phyloP scores from a whole-genome alignment of 352 stramenopile genomes.

The Phytophthora pinifolia region DNA sequence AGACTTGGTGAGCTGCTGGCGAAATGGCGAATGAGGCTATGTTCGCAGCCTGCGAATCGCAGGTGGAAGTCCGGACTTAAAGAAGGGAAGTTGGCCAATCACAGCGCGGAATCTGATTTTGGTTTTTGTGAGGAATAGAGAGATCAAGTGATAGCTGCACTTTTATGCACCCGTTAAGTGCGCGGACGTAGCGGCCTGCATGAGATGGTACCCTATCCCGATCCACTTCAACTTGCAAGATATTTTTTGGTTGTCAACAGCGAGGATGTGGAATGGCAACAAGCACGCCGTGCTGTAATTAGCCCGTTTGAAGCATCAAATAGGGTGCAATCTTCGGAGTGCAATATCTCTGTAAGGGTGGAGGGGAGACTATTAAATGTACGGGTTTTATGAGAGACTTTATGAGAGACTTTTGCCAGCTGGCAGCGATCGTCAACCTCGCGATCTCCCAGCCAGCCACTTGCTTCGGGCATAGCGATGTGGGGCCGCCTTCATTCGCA shows the following conservation, averaged over 20 bases:
- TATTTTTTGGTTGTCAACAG: neutral
- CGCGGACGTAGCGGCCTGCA: conserved; percentile 1
- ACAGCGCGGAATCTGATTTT: neutral
- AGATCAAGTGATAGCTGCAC: neutral
- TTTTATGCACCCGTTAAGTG: conserved; percentile 4
- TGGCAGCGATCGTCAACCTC: conserved; percentile 19
- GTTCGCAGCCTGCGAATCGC: neutral
- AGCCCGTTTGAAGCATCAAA: neutral
- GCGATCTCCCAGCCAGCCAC: too few species aligned
- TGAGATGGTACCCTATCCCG: conserved; percentile 14
- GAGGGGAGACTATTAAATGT: conserved; percentile 1
- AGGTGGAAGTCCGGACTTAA: conserved; percentile 8
- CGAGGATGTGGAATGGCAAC: too few species aligned
- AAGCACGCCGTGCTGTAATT: too few species aligned
- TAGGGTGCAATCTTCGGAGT: neutral
- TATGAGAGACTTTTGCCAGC: conserved; percentile 30
- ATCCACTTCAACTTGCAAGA: conserved; percentile 18
- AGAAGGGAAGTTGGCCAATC: conserved; percentile 5
- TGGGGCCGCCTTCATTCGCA: too few species aligned
- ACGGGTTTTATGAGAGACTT: conserved; percentile 21
- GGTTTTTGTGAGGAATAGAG: neutral
- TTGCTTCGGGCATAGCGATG: too few species aligned
- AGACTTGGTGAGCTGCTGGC: conserved; percentile 14
- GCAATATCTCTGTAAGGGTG: neutral
- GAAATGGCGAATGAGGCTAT: conserved; percentile 28